phyloP scores from a whole-genome alignment of 1,284 basidiomycete species.

The Fomitopsis schrenkii region DNA sequence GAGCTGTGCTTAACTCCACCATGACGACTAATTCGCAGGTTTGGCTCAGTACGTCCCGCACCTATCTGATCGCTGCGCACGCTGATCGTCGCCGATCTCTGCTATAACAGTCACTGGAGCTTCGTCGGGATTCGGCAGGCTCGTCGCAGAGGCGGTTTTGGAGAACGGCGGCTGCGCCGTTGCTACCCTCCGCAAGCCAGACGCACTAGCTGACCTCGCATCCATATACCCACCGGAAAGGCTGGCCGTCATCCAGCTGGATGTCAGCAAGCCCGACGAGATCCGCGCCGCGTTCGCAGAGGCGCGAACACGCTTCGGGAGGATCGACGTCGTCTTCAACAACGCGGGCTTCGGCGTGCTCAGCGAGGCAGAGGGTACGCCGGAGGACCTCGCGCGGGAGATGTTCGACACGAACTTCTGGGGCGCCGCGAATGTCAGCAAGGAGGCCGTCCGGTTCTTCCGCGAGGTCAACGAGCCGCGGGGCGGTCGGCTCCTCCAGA shows the following conservation, averaged over 20 bases:
- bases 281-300: slow-evolving; percentile 11
- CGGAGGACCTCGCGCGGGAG: slow-evolving; percentile 16
- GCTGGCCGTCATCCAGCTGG: slow-evolving; percentile 13
- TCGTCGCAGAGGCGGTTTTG: slow-evolving; percentile 10
- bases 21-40: slow-evolving; percentile 2
- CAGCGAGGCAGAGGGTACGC: slow-evolving; percentile 17
- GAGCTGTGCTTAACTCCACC: not conserved
- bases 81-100: not conserved
- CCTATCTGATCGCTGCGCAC: not conserved
- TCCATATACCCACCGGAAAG: slow-evolving; percentile 10
- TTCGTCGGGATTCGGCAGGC: slow-evolving; percentile 15
- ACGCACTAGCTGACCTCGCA: slow-evolving; percentile 11
- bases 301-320: slow-evolving; percentile 10
- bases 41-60: slow-evolving; percentile 4
- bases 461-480: slow-evolving; percentile 24
- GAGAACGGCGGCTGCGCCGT: slow-evolving; percentile 13
- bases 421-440: slow-evolving; percentile 20
- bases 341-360: slow-evolving; percentile 14
- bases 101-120: slow-evolving; percentile 16
- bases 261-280: slow-evolving; percentile 11
- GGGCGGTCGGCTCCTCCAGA: slow-evolving; percentile 31
- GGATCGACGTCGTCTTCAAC: slow-evolving; percentile 19
- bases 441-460: slow-evolving; percentile 17
- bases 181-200: slow-evolving; percentile 14
- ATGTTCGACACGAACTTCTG: slow-evolving; percentile 24